Conservation (phyloP, 352 stramenopile genomes). For the Phytopythium oedochilum region DNA sequence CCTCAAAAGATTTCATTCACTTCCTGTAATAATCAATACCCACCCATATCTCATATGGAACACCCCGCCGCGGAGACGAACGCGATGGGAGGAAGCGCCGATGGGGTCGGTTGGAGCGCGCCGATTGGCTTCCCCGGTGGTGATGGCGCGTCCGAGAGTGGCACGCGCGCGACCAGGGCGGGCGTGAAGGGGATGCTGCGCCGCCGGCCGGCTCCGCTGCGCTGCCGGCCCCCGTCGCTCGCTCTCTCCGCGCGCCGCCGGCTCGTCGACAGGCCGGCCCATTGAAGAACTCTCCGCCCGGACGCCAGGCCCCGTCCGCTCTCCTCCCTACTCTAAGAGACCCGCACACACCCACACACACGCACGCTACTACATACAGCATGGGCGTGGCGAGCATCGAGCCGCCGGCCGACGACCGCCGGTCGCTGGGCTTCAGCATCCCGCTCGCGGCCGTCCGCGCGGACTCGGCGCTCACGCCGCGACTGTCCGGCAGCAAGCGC, state of each 20-base stretch:
- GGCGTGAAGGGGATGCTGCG: background rate
- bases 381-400: background rate
- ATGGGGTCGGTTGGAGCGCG: background rate
- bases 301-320: background rate
- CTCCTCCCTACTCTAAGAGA: background rate
- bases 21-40: no score
- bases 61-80: background rate
- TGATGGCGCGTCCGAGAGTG: background rate
- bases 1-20: no score
- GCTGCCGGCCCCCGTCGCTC: background rate
- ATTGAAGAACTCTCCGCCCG: constrained; percentile 6
- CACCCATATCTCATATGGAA: no score
- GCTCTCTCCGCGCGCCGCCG: background rate
- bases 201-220: no score
- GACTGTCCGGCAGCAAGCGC: constrained; percentile 5
- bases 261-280: constrained; percentile 4
- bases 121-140: background rate
- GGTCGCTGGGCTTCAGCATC: constrained; percentile 23
- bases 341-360: no score
- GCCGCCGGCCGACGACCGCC: background rate
- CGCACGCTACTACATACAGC: background rate
- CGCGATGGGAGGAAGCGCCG: constrained; percentile 1
- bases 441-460: constrained; percentile 13
- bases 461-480: background rate
- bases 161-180: background rate